These are phyloP conservation scores for Moricandia moricandioides DNA, from an alignment of 345 rosid genomes.

Conservation along the genomic window DNA sequence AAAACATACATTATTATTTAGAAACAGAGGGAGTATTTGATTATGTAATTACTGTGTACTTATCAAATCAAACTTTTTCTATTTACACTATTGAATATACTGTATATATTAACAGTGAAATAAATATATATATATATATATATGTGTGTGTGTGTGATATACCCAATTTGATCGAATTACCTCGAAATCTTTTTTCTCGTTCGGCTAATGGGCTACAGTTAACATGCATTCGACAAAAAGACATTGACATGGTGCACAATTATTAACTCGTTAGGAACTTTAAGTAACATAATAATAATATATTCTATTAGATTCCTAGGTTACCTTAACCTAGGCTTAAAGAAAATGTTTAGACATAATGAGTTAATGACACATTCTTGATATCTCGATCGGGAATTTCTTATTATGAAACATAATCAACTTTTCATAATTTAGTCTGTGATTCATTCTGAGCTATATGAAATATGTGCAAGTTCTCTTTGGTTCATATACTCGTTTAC, in stretches of 20 bases:
- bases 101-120: no score
- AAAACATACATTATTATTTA: no score
- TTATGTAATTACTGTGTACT: not conserved
- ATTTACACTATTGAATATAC: not conserved
- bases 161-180: not conserved
- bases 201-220: not conserved
- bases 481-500: not conserved
- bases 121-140: no score
- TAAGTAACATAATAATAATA: not conserved
- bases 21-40: no score
- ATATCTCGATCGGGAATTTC: not conserved
- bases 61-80: not conserved
- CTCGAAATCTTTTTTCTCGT: not conserved
- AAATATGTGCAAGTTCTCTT: not conserved
- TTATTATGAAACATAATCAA: not conserved
- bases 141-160: no score
- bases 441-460: not conserved
- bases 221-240: not conserved
- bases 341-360: not conserved
- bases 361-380: not conserved
- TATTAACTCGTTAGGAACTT: not conserved
- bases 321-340: constrained; percentile 4
- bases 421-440: not conserved
- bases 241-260: not conserved
- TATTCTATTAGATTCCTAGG: not conserved